Evolutionary conservation across 169 alveolate species (phyloP), one percentile per base, ranked within the genome.

Genomic region (Plasmodium vivax): DNA sequence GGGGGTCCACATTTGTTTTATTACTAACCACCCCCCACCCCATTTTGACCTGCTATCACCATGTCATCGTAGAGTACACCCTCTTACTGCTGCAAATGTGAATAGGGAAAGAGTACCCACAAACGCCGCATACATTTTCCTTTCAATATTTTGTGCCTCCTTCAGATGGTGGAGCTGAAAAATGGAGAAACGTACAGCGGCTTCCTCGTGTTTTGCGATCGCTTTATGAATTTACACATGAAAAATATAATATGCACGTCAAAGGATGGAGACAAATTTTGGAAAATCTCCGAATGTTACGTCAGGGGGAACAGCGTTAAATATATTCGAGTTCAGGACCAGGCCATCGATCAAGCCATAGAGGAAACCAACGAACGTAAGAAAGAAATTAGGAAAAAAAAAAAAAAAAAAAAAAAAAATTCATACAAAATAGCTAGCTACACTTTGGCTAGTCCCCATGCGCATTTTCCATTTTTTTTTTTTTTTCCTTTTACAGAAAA

Each of bases 101-200:
- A 14, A 34, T 27, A 14, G 10, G 10, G 10, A 54, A 32, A 54
- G 9, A 56, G 62, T 54, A 9, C 77, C 71, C 16, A 80, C 58
- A 80, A 19, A 38, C 58, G 27, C 19, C 16, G 30, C 73, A 45
- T 82, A 45, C 62, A 45, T 82, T 51, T 82, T 0, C 41, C 38
- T 10, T 19, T 68, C 38, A 68, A 68, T 23, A 3, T 27, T 68
- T 68, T 68, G 62, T 19, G 16, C 19, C 32, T 85, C 23, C 62
- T 84, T 71, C 95, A 97, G 98, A 92, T 97, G 93, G 96, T 97
- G 62, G 98, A 97, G 79, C 93, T 97, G 54, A 97, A 97, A 72
- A 97, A 95, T 85, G 98, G 98, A 34, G 98, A 97, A 87, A 97
- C 98, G 3, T 97, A 96, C 84, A 96, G 98, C 32, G 98, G 98